Evolutionary conservation across 768 basidiomycete genomes (phyloP).

Genomic region (Omphalotus guepiniiformis): DNA sequence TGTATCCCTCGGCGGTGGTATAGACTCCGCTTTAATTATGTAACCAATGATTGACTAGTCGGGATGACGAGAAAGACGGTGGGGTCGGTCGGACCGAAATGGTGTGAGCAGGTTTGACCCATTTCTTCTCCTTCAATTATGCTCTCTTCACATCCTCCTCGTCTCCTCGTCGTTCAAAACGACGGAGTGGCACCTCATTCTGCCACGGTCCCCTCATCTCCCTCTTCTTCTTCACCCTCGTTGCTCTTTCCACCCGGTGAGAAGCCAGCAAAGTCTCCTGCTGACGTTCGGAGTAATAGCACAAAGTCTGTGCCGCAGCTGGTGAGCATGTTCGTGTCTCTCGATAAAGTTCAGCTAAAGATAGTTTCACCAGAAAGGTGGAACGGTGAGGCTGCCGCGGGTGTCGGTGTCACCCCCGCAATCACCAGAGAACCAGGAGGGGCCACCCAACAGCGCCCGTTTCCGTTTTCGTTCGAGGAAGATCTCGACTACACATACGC

Average conservation of each 20-base stretch:
- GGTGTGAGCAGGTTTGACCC: no score
- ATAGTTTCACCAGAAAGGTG: background rate
- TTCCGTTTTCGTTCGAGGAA: constrained; percentile 20
- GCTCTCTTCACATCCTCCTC: constrained; percentile 5
- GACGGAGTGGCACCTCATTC: background rate
- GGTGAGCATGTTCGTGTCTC: background rate
- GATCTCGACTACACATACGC: constrained; percentile 2
- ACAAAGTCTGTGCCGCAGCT: constrained; percentile 4
- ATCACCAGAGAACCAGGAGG: constrained; percentile 15
- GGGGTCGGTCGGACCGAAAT: no score
- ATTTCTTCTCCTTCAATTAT: no score
- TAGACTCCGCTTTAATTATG: no score
- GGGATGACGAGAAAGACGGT: no score
- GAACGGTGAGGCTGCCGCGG: background rate
- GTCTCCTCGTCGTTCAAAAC: background rate
- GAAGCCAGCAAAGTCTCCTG: background rate
- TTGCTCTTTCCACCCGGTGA: background rate
- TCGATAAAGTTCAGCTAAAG: background rate
- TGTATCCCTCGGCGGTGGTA: no score
- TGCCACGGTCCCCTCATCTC: background rate
- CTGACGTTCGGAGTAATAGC: constrained; percentile 1
- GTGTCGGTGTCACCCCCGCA: constrained; percentile 7
- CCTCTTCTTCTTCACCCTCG: constrained; percentile 3
- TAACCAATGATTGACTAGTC: no score
- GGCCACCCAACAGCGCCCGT: constrained; percentile 14